Evolutionary conservation across 2,329 filamentous ascomycete genomes (phyloP), one percentile per base, ranked within the genome.

Genomic region (Pestalotiopsis fici): DNA sequence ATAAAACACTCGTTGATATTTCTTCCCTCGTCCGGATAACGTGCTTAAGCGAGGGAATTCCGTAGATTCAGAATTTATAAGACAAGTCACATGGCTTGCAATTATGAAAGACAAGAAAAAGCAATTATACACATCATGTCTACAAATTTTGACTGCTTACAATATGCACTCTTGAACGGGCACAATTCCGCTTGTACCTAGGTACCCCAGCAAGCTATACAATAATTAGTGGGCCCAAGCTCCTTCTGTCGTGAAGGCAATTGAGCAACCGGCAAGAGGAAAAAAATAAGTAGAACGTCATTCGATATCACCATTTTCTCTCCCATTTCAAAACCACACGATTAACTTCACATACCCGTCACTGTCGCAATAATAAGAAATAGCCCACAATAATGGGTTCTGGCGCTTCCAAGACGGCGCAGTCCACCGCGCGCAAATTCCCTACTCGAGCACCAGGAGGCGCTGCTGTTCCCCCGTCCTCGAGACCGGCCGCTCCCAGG

Each of bases 401-500:
- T 4, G 79, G 81, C 50, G 78, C 82, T 3, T 86, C 84, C 27
- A 86, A 85, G 73, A 79, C 82, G 18, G 78, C 78, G 13, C 77
- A 79, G 68, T 74, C 78, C 59, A 78, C 78, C 27, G 69, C 78
- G 59, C 82, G 84, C 66, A 84, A 79, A 69, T 86, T 83, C 70
- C 84, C 84, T 3, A 74, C 79, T 39, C 78, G 82, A 68, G 71
- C 80, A 3, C 74, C 77, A 1, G 77, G 76, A 1, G 77, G 76
- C 57, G 57, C 57, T 56, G 71, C 74, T 35, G 71, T 73, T 60
- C 74, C 68, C 13, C 70, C 67, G 55, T 59, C 74, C 28, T 71
- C 73, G 35, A 70, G 68, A 37, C 66, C 68, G 35, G 37, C 21
- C 25, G 64, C 64, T 63, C 69, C 68, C 54, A 67, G 65, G 13